A percentile compares a stretch with the other conserved stretches of the same genome.
phyloP scores from a whole-genome alignment of 306 rosid species.

The Quercus aquifolioides region DNA sequence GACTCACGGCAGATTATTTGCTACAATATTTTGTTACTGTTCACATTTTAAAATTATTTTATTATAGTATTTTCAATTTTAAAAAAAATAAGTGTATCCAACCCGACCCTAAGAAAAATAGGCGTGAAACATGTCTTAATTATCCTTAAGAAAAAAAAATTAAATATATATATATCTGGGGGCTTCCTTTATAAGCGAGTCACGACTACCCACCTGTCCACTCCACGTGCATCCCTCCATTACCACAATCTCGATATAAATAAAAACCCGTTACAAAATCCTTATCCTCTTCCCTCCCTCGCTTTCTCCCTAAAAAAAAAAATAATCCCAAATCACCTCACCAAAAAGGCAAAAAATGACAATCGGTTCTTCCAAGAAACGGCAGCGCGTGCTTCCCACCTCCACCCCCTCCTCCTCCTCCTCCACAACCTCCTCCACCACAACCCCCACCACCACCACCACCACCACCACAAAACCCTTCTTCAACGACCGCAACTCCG shows the following conservation, averaged over 20 bases:
- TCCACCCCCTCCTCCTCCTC: neutral
- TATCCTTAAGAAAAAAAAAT: too few relatives aligned
- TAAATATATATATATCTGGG: too few relatives aligned
- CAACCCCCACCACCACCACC: neutral
- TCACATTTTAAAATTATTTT: accelerated
- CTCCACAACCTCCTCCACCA: neutral
- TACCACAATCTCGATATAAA: too few relatives aligned
- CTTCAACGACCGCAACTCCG: constrained; percentile 63
- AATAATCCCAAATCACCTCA: neutral
- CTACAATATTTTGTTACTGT: accelerated
- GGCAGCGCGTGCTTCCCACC: neutral
- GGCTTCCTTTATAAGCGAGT: too few relatives aligned
- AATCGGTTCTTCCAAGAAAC: neutral
- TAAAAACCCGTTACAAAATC: neutral
- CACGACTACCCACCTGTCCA: too few relatives aligned
- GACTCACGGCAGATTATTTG: too few relatives aligned
- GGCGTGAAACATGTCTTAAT: too few relatives aligned
- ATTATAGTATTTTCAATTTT: too few relatives aligned
- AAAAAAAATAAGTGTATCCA: too few relatives aligned
- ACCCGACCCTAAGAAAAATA: accelerated
- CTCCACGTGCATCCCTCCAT: too few relatives aligned
- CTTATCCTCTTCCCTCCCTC: neutral
- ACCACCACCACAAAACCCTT: neutral
- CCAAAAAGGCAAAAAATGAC: neutral
- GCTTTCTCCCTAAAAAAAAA: too few relatives aligned